Percentiles rank a stretch among this genome's conserved stretches.
These are phyloP conservation scores for Phialocephala sp. DNA, from an alignment of 2,329 filamentous ascomycete species.

Conservation along the genomic window DNA sequence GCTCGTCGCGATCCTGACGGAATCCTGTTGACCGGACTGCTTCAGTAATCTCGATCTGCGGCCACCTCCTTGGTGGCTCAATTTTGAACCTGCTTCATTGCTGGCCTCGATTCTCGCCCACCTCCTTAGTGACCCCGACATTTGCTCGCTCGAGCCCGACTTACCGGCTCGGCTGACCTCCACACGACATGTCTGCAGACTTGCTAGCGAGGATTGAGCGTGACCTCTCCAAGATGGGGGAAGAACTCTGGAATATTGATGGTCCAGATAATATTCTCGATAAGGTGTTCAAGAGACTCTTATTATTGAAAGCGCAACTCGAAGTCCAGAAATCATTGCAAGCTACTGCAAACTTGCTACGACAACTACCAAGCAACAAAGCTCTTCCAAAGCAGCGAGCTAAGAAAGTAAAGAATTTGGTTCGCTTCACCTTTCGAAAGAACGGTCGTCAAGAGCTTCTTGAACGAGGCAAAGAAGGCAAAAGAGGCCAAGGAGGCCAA, in stretches of 20 bases:
- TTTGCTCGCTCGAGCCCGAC: conserved; percentile 8
- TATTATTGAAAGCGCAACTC: conserved; percentile 19
- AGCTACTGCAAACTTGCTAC: conserved; percentile 19
- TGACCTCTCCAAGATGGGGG: conserved; percentile 18
- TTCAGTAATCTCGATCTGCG: too few species aligned
- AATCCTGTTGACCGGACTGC: too few species aligned
- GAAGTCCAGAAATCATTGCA: conserved; percentile 21
- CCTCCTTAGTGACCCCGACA: conserved; percentile 13
- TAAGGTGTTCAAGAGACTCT: conserved; percentile 16
- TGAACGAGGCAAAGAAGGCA: conserved; percentile 8
- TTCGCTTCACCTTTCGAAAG: conserved; percentile 21
- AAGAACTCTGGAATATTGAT: conserved; percentile 20
- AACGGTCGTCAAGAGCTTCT: conserved; percentile 15
- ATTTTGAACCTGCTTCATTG: conserved; percentile 3
- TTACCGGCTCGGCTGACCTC: conserved; percentile 9
- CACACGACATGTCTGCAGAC: conserved; percentile 18
- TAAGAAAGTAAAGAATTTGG: conserved; percentile 22
- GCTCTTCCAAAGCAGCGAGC: conserved; percentile 22
- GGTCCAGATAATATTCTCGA: conserved; percentile 15
- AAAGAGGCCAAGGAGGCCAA: neutral
- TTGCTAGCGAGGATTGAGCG: conserved; percentile 21
- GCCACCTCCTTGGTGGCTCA: too few species aligned
- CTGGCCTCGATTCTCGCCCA: conserved; percentile 15
- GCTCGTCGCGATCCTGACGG: too few species aligned
- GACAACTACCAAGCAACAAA: conserved; percentile 11